phyloP scores from a whole-genome alignment of 2,329 filamentous ascomycete genomes.

The Leptodontidium sp. region DNA sequence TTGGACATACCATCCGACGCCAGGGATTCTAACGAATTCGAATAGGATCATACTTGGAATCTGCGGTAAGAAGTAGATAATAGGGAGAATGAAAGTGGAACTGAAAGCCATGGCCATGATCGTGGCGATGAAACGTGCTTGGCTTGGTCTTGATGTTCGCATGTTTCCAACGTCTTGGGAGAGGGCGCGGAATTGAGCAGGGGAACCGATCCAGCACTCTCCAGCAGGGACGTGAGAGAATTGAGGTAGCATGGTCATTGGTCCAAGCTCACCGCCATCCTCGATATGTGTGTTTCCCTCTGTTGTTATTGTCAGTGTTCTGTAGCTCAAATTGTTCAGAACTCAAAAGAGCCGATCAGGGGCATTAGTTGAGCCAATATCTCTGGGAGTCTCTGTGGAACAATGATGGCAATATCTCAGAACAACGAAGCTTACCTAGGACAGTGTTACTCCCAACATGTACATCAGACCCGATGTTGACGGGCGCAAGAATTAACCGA shows the following conservation, averaged over 20 bases:
- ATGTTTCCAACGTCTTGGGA: slow-evolving; percentile 5
- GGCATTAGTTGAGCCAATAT: too few species aligned
- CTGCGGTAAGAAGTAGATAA: slow-evolving; percentile 18
- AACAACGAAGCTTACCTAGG: slow-evolving; percentile 6
- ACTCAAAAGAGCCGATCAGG: too few species aligned
- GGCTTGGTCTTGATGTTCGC: slow-evolving; percentile 17
- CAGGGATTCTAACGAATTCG: slow-evolving; percentile 14
- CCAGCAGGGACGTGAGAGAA: slow-evolving; percentile 5
- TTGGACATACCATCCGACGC: slow-evolving; percentile 17
- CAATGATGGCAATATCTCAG: neutral
- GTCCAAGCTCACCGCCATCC: slow-evolving; percentile 19
- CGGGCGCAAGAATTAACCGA: slow-evolving; percentile 16
- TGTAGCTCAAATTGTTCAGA: neutral
- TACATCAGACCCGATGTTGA: slow-evolving; percentile 6
- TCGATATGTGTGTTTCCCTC: slow-evolving; percentile 15
- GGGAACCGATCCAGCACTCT: slow-evolving; percentile 21
- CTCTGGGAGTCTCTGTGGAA: too few species aligned
- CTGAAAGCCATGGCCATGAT: slow-evolving; percentile 16
- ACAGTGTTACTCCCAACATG: slow-evolving; percentile 19
- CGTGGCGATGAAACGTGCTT: slow-evolving; percentile 8
- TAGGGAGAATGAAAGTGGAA: slow-evolving; percentile 13
- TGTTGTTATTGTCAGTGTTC: neutral
- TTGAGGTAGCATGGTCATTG: slow-evolving; percentile 22
- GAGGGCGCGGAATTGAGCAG: slow-evolving; percentile 10
- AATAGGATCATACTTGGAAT: slow-evolving; percentile 20